Evolutionary conservation across 371 early-diverging fungal species (phyloP), one percentile per base, ranked within the genome.

Genomic region (Apophysomyces ossiformis): DNA sequence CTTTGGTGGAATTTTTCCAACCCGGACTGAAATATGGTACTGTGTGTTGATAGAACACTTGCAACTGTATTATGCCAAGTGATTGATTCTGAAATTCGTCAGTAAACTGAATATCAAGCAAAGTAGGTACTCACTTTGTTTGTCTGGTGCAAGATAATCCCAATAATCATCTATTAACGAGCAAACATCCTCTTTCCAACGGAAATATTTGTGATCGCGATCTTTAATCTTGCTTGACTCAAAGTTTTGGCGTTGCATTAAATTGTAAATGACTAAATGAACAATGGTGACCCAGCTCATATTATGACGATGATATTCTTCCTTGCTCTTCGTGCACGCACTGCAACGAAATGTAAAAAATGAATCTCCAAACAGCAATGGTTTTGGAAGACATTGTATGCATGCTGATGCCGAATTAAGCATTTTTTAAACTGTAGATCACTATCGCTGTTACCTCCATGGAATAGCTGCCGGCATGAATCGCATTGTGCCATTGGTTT

Each of bases 171-270:
- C 89, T 61, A 93, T 90, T 44, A 90, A 92, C 7, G 82, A 82
- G 77, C 95, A 93, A 4, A 95, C 89, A 63, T 92, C 91, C 47
- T 92, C 92, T 66, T 88, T 91, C 91, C 91, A 93, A 12, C 90
- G 83, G 75, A 93, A 91, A 69, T 86, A 93, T 63, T 82, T 81
- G 43, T 85, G 89, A 1, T 85, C 86, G 5, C 86, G 84, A 58
- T 89, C 80, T 18, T 76, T 76, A 7, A 63, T 47, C 35, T 70
- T 71, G 41, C 64, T 68, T 44, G 65, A 62, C 8, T 66, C 65
- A 7, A 78, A 41, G n/a, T 69, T 63, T 38, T 73, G 72, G n/a
- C 69, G 72, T 18, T 63, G 61, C 60, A 88, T 85, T 38, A 94
- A 65, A 61, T 92, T 89, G 76, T 91, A 93, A 39, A 94, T 76